Conservation (phyloP, 2,329 filamentous ascomycete species). For the Scedosporium boydii region DNA sequence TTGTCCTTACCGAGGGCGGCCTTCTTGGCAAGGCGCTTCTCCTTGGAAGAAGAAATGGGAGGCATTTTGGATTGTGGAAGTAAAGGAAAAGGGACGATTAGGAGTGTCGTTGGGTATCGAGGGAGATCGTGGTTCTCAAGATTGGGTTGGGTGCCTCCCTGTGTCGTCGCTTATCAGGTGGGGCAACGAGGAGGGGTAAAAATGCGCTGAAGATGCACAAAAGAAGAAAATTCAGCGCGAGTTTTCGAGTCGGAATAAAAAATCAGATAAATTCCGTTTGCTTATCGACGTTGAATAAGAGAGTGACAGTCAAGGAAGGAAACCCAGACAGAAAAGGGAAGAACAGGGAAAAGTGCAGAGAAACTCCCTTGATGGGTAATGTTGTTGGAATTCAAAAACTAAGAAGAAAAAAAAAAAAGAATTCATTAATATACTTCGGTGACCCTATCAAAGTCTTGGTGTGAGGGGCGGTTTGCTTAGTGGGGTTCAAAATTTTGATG, state of each 20-base stretch:
- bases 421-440: background rate
- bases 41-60: conserved; percentile 55
- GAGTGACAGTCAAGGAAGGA: conserved; percentile 3
- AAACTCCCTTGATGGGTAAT: conserved; percentile 1
- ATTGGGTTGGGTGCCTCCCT: background rate
- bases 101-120: conserved; percentile 2
- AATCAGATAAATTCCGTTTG: background rate
- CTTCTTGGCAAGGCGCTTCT: conserved; percentile 64
- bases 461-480: background rate
- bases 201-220: conserved; percentile 1
- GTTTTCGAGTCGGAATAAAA: background rate
- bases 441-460: background rate
- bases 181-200: conserved; percentile 6
- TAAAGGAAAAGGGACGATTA: background rate
- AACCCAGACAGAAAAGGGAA: background rate
- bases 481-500: conserved; percentile 6
- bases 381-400: background rate
- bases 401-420: conserved; percentile 5
- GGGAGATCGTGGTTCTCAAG: background rate
- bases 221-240: background rate
- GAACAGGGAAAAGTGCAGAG: background rate
- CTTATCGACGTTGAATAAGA: background rate
- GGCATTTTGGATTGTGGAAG: conserved; percentile 36
- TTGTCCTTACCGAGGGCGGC: conserved; percentile 65
- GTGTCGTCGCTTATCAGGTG: conserved; percentile 6